Evolutionary conservation across 2,329 filamentous ascomycete genomes (phyloP), one percentile per base, ranked within the genome.

Genomic region (Phaeosphaeriaceae sp.): DNA sequence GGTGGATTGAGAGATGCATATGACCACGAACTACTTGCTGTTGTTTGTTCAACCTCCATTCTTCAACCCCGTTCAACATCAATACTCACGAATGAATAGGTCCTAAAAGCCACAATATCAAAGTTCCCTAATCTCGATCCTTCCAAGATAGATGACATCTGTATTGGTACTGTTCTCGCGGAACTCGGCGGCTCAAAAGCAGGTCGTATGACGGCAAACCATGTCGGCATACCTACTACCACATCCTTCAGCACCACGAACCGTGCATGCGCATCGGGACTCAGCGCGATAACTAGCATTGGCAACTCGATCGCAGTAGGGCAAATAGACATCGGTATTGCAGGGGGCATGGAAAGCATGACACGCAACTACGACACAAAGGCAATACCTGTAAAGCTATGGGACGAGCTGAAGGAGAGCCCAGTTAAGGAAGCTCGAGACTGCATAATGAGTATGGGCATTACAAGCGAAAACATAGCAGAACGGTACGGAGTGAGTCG

Each of bases 331-430:
- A 79, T 81, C 0, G 92, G 90, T 51, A 85, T 97, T 54, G 92
- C 87, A 8, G 92, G 89, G 2, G 92, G 92, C 23, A 96, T 95
- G 89, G 92, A 97, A 82, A 93, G 88, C 76, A 97, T 97, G 92
- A 96, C 90, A 56, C 79, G 88, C 58, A 96, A 96, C 76, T 97
- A 97, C 74, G 92, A 87, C 42, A 85, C 80, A 20, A 80, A 86
- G 48, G 92, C 92, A n/a, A 94, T 97, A 35, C 92, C 92, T 0
- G 87, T 86, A 0, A 84, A 91, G 56, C 75, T 91, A 9, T 96
- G 91, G 90, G 86, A 88, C 0, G 86, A 83, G 42, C 76, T 96
- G 52, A 83, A 79, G 62, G 82, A 87, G 1, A 86, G 82, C 3
- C 74, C 76, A 1, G 81, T 83, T 8, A 81, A 87, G 65, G 87